Evolutionary conservation across 371 early-diverging fungal species (phyloP), one percentile per base, ranked within the genome.

Genomic region (Zychaea mexicana): DNA sequence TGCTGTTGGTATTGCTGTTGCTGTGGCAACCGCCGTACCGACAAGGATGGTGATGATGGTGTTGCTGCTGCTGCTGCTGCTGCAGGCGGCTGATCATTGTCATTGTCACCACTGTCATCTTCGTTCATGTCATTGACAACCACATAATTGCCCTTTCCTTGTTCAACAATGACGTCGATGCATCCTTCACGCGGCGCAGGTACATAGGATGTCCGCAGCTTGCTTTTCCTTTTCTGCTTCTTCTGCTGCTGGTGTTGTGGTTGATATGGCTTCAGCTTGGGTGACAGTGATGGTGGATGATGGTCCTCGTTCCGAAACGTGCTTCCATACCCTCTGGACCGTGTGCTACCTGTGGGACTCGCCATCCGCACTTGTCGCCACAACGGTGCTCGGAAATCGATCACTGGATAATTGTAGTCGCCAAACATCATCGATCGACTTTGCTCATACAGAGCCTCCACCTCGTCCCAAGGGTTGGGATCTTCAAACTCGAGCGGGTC

Each of bases 401-500:
- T 70, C 8, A 84, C 80, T 6, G 84, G 84, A 62, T 79, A 84
- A 55, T 85, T 85, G 49, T 81, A 82, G 52, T 85, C 85, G 9
- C 85, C 85, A 67, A 78, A 82, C 8, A 71, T 53, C 76, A 85
- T 76, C 2, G 71, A 66, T 13, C 82, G 66, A 65, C 82, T 81
- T 0, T 70, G 60, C 19, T 69, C 61, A 52, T 77, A 85, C 5
- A 77, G 53, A 0, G 62, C 59, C 59, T 85, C 85, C 28, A 78
- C 74, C n/a, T 71, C 77, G 24, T 78, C 80, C 9, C 47, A 17
- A 4, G 75, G 64, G n/a, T 71, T 53, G 12, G 80, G 80, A 46
- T 78, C 80, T 7, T 74, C 76, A 69, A 80, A 79, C 39, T 62
- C 75, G 17, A 83, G 57, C 0, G 75, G 71, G 21, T 76, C 77